Evolutionary conservation across 2,329 filamentous ascomycete genomes (phyloP).

Genomic region (Akanthomyces dipterigenus): DNA sequence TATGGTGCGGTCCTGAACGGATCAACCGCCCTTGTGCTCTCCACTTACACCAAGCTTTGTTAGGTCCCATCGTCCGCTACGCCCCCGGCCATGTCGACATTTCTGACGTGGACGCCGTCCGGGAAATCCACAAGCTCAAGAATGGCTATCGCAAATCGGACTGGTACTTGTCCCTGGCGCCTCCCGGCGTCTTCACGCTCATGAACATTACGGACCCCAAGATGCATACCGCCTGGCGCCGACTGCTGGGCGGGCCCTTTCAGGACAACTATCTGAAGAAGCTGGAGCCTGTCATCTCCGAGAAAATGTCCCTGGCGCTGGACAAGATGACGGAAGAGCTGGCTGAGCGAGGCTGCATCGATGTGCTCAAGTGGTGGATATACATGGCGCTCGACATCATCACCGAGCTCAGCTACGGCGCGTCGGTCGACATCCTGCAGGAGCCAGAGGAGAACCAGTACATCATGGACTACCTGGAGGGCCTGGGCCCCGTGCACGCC

Average conservation of each 20-base stretch:
- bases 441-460: background rate
- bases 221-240: background rate
- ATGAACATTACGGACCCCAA: no score
- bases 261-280: background rate
- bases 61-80: no score
- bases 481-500: no score
- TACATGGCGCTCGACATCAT: slow-evolving; percentile 20
- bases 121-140: no score
- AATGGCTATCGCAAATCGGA: no score
- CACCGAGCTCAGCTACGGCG: slow-evolving; percentile 20
- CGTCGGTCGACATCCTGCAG: slow-evolving; percentile 13
- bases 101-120: no score
- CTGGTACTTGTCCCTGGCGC: no score
- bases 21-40: no score
- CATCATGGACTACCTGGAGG: slow-evolving; percentile 7
- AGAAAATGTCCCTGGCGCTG: slow-evolving; percentile 18
- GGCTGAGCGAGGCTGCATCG: slow-evolving; percentile 8
- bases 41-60: no score
- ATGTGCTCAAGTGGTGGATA: slow-evolving; percentile 18
- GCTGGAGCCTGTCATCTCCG: background rate
- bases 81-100: no score
- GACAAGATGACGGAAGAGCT: slow-evolving; percentile 13
- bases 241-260: background rate
- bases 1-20: no score
- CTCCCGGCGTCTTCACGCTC: no score